Evolutionary conservation across 768 basidiomycete genomes (phyloP), one percentile per base, ranked within the genome.

Genomic region (Mycena maculata): DNA sequence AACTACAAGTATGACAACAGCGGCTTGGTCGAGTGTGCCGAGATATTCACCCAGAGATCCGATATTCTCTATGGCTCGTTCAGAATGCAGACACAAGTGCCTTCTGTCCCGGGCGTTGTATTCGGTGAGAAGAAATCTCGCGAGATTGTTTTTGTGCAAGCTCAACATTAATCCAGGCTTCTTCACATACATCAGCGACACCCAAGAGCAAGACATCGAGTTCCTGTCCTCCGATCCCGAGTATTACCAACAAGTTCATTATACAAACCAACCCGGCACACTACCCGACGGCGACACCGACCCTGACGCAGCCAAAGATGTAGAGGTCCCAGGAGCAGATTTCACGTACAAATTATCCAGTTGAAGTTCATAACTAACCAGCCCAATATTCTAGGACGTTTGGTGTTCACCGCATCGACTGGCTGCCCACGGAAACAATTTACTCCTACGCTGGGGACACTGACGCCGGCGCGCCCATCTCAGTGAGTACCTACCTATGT

Each of bases 171-270:
- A 8, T 41, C 16, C 20, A 71, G 70, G 70, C 10, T 71, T 71
- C 22, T 71, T 68, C 60, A 64, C 70, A 11, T 71, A 64, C 38
- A 52, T 56, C 27, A 54, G 7, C 36, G 67, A 71, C 20, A 63
- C 63, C 3, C 67, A 71, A 55, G 70, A 71, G 52, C 70, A 71
- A 30, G 70, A 71, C 25, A 71, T 71, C 25, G 70, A 71, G 53
- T 71, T 71, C 20, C 42, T 71, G 16, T 68, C 67, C 5, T 65
- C 67, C 4, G 67, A 68, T 56, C 2, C 45, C 3, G 52, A 68
- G 49, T 63, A 62, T 30, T 65, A 61, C 23, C 67, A 71, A 25
- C 70, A 65, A 7, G 15, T 71, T 4, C 39, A 71, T 13, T 71
- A 71, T 48, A 71, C 70, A 1, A 65, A 71, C 30, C 70, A 71